Base-by-base conservation (phyloP, 1,284 basidiomycete species). In the Coniophora puteana region DNA sequence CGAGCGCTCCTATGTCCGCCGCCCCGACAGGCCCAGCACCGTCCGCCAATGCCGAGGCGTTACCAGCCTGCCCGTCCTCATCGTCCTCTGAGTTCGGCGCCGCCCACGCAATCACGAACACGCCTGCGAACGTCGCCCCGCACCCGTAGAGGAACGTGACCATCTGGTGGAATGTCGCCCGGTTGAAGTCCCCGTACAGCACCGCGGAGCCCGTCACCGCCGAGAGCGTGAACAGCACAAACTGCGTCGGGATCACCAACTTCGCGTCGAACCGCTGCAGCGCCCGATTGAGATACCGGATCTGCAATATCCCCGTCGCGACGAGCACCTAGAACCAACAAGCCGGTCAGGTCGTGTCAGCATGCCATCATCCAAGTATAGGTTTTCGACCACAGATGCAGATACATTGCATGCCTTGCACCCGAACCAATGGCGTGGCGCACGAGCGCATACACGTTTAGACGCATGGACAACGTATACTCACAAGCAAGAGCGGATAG, bases 191-290 rank as follows among this genome's bases (percentile, higher is more conserved):
- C 24, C 90, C 85, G 58, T 95, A 99, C 3, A 98, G 75, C 16
- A 98, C 87, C 1, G 93, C 91, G 4, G 90, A 93, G 18, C 94
- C 94, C 33, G 92, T 69, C 50, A 99, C 95, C 4, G 92, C 92
- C 29, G 84, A 87, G 16, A 93, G 68, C 33, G 83, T 89, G 63
- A 89, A 90, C 46, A 95, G 74, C 29, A 96, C 93, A 61, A 97
- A 99, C 68, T 97, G 94, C 11, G 86, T 85, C 3, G 95, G 95
- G 46, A 95, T 92, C 24, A 95, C 93, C 39, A 86, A 78, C 85
- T 92, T 57, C 34, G 46, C 45, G 55, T 94, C 89, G 57, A 94
- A 95, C 18, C 83, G 78, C 82, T 90, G 93, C 36, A 94, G 61
- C 3, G 91, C 91, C 46, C 83, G 78, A 58, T 98, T 97, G 40